Percentiles rank a stretch among this genome's conserved stretches.
These are phyloP conservation scores for Termitomyces sp. DNA, from an alignment of 768 basidiomycete genomes.

Conservation along the genomic window DNA sequence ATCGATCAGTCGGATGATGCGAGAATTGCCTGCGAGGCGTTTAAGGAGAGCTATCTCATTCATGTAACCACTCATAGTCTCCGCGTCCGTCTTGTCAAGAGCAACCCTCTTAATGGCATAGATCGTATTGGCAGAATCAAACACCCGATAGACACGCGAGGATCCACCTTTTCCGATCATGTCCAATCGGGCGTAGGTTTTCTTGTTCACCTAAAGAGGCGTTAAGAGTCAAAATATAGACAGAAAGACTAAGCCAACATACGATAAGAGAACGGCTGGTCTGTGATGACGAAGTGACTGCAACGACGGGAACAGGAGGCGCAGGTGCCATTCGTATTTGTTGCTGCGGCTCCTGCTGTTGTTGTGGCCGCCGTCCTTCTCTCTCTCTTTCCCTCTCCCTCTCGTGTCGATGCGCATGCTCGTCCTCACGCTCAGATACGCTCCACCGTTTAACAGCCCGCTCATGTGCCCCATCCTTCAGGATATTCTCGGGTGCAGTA, in stretches of 20 bases:
- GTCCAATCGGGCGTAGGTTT: conserved; percentile 79
- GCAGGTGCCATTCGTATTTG: conserved; percentile 31
- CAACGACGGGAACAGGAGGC: conserved; percentile 27
- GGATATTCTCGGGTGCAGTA: conserved; percentile 52
- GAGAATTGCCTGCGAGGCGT: conserved; percentile 88
- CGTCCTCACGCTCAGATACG: conserved; percentile 33
- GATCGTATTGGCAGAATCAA: conserved; percentile 70
- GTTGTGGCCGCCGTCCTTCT: conserved; percentile 29
- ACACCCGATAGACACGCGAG: conserved; percentile 92
- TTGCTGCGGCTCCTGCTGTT: conserved; percentile 26
- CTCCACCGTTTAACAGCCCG: conserved; percentile 32
- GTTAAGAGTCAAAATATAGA: not conserved
- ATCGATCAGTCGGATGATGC: conserved; percentile 90
- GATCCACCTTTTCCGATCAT: conserved; percentile 92
- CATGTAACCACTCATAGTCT: conserved; percentile 90
- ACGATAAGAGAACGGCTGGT: conserved; percentile 41
- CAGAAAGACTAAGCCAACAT: conserved; percentile 16
- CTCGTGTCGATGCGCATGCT: conserved; percentile 27
- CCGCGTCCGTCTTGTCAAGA: conserved; percentile 83
- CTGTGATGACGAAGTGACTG: conserved; percentile 26
- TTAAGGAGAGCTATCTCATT: conserved; percentile 94
- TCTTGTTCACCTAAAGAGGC: conserved; percentile 66
- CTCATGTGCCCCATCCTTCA: conserved; percentile 3
- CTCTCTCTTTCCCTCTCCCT: conserved; percentile 27
- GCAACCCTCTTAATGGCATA: conserved; percentile 92